A percentile compares a stretch with the other conserved stretches of the same genome.
Evolutionary conservation across 129 eudicot genomes (phyloP).

Genomic region (Helianthus annuus): DNA sequence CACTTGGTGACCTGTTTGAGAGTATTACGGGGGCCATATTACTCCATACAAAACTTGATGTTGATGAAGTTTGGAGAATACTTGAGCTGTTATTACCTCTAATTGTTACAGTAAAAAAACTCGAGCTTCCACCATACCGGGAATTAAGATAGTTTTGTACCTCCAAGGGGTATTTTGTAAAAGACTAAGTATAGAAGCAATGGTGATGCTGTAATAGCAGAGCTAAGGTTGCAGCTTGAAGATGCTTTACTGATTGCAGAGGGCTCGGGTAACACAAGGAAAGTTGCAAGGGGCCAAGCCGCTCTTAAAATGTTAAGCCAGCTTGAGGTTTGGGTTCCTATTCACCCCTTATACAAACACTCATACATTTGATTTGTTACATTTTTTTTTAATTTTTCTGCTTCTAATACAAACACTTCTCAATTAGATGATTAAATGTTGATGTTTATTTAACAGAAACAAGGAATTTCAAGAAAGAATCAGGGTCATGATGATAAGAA

Average conservation of each 20-base stretch:
- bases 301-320: slow-evolving; percentile 62
- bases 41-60: slow-evolving; percentile 66
- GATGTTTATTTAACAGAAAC: slow-evolving; percentile 41
- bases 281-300: slow-evolving; percentile 84
- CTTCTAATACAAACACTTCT: neutral
- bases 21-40: slow-evolving; percentile 87
- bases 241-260: slow-evolving; percentile 52
- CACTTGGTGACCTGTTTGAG: no score
- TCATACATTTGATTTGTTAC: neutral
- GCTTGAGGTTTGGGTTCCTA: slow-evolving; percentile 57
- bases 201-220: slow-evolving; percentile 47
- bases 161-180: slow-evolving; percentile 77
- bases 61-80: slow-evolving; percentile 71
- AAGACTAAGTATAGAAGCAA: slow-evolving; percentile 40
- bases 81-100: slow-evolving; percentile 75
- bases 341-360: neutral
- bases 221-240: slow-evolving; percentile 69
- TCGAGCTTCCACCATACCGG: slow-evolving; percentile 85
- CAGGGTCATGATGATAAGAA: slow-evolving; percentile 29
- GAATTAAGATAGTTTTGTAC: slow-evolving; percentile 79
- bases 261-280: slow-evolving; percentile 55
- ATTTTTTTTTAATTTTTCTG: neutral
- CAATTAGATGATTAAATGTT: slow-evolving; percentile 8
- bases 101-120: slow-evolving; percentile 84
- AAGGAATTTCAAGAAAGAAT: slow-evolving; percentile 62